Evolutionary conservation across 2,329 filamentous ascomycete genomes (phyloP), one percentile per base, ranked within the genome.

Genomic region (Stemphylium vesicarium): DNA sequence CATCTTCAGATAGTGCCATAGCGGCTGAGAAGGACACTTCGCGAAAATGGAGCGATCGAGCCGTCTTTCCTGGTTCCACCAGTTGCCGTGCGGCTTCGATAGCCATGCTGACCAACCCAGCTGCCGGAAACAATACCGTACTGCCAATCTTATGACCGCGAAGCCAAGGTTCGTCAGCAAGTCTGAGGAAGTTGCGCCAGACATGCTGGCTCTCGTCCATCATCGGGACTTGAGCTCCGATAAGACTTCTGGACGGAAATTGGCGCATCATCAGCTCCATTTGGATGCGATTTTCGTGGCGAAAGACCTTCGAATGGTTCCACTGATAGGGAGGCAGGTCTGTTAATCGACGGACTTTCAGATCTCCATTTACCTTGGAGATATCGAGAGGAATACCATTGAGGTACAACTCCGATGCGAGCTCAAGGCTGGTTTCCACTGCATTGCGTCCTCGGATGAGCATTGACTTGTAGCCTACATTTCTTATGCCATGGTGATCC

Each of bases 311-410:
- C 8, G 31, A 22, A 36, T 60, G 50, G 36, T 60, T 24, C 59
- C 59, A 64, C 1, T 50, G 43, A 42, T 64, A 64, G 4, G 13
- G 20, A 0, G 59, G 53, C 4, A 64, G 40, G 22, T 55, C 53
- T 4, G 15, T 20, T 15, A 39, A 11, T 20, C 4, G 4, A 6
- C 9, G 4, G 3, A 4, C 11, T 4, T 5, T 6, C 4, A 3
- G 10, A 12, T 12, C 31, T 12, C 31, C 31, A 33, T 33, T 33
- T 10, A 11, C 4, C 10, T 33, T 11, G 4, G 4, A 4, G 4
- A 33, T 11, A 11, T 39, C 8, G 36, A 39, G 8, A 4, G 15
- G 15, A 39, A 20, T 1, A 20, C 36, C 36, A 3, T 22, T 20
- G 36, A 11, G 16, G 16, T 10, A 39, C 6, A 39, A 11, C 15